Conservation (phyloP, 2,329 filamentous ascomycete species). For the Drechmeria coniospora region DNA sequence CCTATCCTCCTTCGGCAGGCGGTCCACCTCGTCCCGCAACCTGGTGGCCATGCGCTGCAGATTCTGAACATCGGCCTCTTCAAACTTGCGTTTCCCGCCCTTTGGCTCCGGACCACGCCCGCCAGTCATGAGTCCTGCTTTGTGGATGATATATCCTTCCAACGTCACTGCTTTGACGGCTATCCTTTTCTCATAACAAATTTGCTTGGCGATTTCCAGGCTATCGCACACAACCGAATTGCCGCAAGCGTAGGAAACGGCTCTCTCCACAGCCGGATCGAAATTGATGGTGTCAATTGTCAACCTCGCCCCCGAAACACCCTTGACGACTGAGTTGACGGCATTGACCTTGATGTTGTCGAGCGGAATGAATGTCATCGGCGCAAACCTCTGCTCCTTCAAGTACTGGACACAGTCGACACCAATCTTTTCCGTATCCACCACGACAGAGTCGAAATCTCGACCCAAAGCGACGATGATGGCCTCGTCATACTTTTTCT, state of each 20-base stretch:
- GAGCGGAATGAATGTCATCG: constrained; percentile 87
- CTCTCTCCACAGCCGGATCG: constrained; percentile 73
- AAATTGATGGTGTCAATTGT: constrained; percentile 96
- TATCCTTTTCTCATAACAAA: constrained; percentile 72
- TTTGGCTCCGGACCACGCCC: constrained; percentile 66
- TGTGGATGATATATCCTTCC: constrained; percentile 93
- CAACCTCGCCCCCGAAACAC: constrained; percentile 68
- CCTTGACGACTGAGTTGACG: constrained; percentile 79
- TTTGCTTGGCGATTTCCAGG: constrained; percentile 69
- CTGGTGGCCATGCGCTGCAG: constrained; percentile 64
- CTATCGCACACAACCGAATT: constrained; percentile 90
- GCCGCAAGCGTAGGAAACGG: constrained; percentile 88
- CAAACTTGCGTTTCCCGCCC: constrained; percentile 66
- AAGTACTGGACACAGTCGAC: constrained; percentile 90
- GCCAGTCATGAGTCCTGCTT: constrained; percentile 92
- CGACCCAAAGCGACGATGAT: constrained; percentile 83
- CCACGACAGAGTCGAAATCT: constrained; percentile 87
- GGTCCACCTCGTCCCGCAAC: constrained; percentile 60
- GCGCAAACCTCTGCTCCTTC: constrained; percentile 72
- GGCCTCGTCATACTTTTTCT: constrained; percentile 91
- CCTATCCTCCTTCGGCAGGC: constrained; percentile 64
- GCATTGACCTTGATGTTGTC: constrained; percentile 95
- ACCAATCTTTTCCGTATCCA: constrained; percentile 88
- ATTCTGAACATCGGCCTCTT: constrained; percentile 78
- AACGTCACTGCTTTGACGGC: constrained; percentile 89